Conservation (phyloP, 2,329 filamentous ascomycete species). For the Alternaria consortialis region DNA sequence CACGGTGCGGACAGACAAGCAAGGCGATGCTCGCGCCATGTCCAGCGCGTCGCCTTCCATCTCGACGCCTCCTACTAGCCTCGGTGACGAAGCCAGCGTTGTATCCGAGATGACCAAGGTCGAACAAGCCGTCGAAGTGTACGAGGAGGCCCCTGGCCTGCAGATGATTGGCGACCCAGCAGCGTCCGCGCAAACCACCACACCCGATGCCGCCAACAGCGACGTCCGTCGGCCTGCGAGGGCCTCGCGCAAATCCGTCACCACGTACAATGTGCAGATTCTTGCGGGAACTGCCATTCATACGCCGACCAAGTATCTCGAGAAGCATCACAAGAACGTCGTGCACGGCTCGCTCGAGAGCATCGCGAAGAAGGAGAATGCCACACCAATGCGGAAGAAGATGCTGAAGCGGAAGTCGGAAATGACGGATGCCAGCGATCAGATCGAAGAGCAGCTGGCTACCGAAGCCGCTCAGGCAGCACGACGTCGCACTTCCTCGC, state of each 20-base stretch:
- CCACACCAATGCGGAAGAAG: constrained; percentile 33
- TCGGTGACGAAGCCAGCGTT: constrained; percentile 69
- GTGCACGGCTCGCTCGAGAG: constrained; percentile 41
- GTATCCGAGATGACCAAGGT: constrained; percentile 51
- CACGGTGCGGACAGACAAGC: constrained; percentile 45
- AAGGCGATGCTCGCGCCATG: constrained; percentile 49
- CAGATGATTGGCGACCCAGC: constrained; percentile 26
- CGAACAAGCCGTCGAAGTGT: constrained; percentile 36
- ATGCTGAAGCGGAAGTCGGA: constrained; percentile 20
- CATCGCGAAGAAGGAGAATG: constrained; percentile 20
- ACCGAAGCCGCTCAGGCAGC: constrained; percentile 45
- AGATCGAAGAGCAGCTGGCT: constrained; percentile 44
- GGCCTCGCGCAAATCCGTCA: constrained; percentile 64
- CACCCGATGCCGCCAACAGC: constrained; percentile 29
- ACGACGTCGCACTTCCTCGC: constrained; percentile 44
- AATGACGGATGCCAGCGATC: constrained; percentile 28
- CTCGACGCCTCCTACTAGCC: constrained; percentile 73
- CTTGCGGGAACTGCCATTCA: constrained; percentile 70
- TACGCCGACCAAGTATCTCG: constrained; percentile 58
- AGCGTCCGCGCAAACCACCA: constrained; percentile 27
- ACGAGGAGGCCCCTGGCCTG: constrained; percentile 30
- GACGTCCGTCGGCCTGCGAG: constrained; percentile 52
- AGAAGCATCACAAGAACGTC: constrained; percentile 50
- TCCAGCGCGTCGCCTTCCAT: constrained; percentile 63
- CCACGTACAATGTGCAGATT: constrained; percentile 73